Evolutionary conservation across 2,329 filamentous ascomycete species (phyloP).

Genomic region (Chrysoporthe cubensis): DNA sequence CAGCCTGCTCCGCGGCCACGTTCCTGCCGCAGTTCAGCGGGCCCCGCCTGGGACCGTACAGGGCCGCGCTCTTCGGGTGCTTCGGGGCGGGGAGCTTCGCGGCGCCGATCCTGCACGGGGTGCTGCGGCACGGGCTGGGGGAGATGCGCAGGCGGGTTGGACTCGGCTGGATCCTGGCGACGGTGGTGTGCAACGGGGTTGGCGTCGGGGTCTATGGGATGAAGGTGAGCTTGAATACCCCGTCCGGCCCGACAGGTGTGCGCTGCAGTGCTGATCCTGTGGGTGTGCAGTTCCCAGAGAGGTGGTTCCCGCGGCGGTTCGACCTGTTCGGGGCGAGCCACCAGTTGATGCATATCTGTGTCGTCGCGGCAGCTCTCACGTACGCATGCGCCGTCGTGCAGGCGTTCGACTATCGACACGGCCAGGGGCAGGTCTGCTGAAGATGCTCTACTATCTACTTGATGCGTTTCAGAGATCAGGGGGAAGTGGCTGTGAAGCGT

Average conservation of each 20-base stretch:
- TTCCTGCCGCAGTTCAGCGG: slow-evolving; percentile 43
- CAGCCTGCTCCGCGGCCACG: slow-evolving; percentile 43
- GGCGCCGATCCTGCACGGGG: slow-evolving; percentile 45
- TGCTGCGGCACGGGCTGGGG: slow-evolving; percentile 38
- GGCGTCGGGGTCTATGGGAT: slow-evolving; percentile 44
- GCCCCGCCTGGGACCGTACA: slow-evolving; percentile 43
- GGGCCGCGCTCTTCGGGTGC: slow-evolving; percentile 45
- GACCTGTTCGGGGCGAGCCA: slow-evolving; percentile 53
- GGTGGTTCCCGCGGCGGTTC: slow-evolving; percentile 46
- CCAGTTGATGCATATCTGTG: slow-evolving; percentile 53
- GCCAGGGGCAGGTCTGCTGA: slow-evolving; percentile 8
- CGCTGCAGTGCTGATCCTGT: slow-evolving; percentile 8
- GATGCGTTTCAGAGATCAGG: not conserved
- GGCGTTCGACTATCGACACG: slow-evolving; percentile 42
- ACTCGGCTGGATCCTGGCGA: slow-evolving; percentile 43
- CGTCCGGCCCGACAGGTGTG: not conserved
- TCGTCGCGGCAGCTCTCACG: slow-evolving; percentile 46
- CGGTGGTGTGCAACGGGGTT: slow-evolving; percentile 42
- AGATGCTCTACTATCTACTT: not conserved
- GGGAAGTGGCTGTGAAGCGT: no score
- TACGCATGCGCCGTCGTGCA: slow-evolving; percentile 42
- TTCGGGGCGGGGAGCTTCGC: slow-evolving; percentile 46
- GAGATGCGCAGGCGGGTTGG: slow-evolving; percentile 44
- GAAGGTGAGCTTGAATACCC: slow-evolving; percentile 33
- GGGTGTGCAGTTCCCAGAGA: slow-evolving; percentile 45